Base-by-base conservation (phyloP, 2,329 filamentous ascomycete species). In the Apiospora kogelbergensis region DNA sequence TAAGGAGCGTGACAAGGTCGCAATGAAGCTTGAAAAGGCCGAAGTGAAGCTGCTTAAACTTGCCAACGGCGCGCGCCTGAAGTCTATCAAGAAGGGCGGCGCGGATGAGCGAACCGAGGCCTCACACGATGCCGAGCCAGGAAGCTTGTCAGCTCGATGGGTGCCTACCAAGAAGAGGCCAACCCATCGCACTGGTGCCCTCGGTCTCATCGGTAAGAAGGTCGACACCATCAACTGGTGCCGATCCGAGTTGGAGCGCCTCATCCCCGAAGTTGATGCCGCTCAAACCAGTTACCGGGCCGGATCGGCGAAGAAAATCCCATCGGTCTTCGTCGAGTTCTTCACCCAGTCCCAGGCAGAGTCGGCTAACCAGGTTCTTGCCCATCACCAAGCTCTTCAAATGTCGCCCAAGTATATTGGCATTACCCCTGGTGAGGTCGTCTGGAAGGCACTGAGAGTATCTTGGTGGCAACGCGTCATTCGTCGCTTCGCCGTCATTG, bases 161-260 rank as follows among this genome's bases (percentile, higher is more conserved):
- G 83, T 97, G 46, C 85, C 89, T 20, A 82, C 84, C 11, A 91
- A 93, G 79, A 86, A 94, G 74, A 88, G 94, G 57, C 94, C 94
- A 1, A 90, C 91, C 1, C 94, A 97, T 77, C 87, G 87, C 67
- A 82, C 91, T 68, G 93, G 91, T 78, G 84, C 86, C 6, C 79
- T 96, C 26, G 88, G 87, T 20, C 84, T 93, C 63, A 87, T 95
- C 73, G 93, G 94, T 73, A 91, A 94, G 77, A 96, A 97, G 79
- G 95, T 98, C 20, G 96, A 99, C 81, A 96, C 94, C 0, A 98
- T 99, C 79, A 90, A 95, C 71, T 98, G 93, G 92, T 92, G 90
- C 72, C 92, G 96, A 66, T 84, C 86, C 1, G 92, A 97, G 79
- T 88, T 98, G 67, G 88, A 91, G 72, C 89, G 90, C 65, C 87